Evolutionary conservation across 805 yeast genomes (phyloP).

Genomic region (Schwanniomyces occidentalis): DNA sequence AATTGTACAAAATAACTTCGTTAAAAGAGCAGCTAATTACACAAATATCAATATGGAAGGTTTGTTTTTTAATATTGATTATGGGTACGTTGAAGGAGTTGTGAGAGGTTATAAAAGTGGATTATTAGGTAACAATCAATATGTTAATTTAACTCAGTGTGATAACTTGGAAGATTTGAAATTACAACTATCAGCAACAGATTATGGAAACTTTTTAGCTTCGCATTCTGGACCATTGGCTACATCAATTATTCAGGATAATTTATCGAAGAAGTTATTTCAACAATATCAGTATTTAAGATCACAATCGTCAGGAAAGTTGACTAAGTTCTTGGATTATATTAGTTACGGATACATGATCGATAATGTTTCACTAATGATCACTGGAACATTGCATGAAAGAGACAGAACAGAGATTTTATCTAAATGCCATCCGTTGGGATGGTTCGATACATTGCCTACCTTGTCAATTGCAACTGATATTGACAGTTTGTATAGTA

Average conservation of each 20-base stretch:
- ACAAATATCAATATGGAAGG: slow-evolving; percentile 80
- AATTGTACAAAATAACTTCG: too few species aligned
- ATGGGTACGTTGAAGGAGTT: slow-evolving; percentile 91
- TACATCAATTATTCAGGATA: slow-evolving; percentile 82
- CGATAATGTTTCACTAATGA: slow-evolving; percentile 93
- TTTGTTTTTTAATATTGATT: slow-evolving; percentile 81
- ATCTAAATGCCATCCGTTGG: slow-evolving; percentile 92
- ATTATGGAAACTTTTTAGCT: slow-evolving; percentile 87
- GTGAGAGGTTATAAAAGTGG: slow-evolving; percentile 94
- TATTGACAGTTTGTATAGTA: slow-evolving; percentile 86
- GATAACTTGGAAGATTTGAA: slow-evolving; percentile 92
- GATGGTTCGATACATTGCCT: slow-evolving; percentile 98
- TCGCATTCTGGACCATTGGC: slow-evolving; percentile 81
- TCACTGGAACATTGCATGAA: slow-evolving; percentile 95
- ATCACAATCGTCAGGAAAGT: slow-evolving; percentile 77
- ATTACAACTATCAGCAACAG: slow-evolving; percentile 92
- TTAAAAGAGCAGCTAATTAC: too few species aligned
- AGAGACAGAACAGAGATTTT: slow-evolving; percentile 87
- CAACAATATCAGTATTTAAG: slow-evolving; percentile 84
- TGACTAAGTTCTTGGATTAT: slow-evolving; percentile 83
- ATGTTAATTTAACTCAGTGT: slow-evolving; percentile 92
- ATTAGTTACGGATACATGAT: slow-evolving; percentile 98
- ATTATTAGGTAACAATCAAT: slow-evolving; percentile 72
- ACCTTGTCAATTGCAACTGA: slow-evolving; percentile 94
- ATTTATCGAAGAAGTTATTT: slow-evolving; percentile 70